phyloP scores from a whole-genome alignment of 2,329 filamentous ascomycete genomes.

The Blastomyces gilchristii region DNA sequence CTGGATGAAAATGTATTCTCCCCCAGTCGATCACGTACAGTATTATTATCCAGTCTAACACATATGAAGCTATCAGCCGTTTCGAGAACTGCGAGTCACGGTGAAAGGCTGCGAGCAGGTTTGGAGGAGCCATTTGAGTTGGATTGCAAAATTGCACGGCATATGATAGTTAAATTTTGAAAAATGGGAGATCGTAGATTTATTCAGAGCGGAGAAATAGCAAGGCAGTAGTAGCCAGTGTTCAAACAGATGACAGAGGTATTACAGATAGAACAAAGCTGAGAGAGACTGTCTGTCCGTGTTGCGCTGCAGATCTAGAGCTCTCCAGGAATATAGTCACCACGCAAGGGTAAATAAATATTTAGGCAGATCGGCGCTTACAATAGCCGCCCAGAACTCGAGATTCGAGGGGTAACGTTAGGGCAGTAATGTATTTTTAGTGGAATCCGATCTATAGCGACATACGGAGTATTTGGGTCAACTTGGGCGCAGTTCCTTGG shows the following conservation, averaged over 20 bases:
- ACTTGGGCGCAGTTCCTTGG: too few species aligned
- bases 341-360: not conserved
- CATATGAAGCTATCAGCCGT: conserved; percentile 54
- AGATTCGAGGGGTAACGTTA: too few species aligned
- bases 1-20: not conserved
- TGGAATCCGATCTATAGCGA: too few species aligned
- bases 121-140: not conserved
- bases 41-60: conserved; percentile 64
- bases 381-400: too few species aligned
- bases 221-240: not conserved
- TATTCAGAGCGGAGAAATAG: not conserved
- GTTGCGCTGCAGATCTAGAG: not conserved
- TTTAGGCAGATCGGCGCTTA: too few species aligned
- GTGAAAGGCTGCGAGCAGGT: not conserved
- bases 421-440: too few species aligned
- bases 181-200: not conserved
- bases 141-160: not conserved
- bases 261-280: not conserved
- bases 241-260: not conserved
- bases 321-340: not conserved
- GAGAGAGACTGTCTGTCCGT: not conserved
- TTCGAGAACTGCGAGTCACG: conserved; percentile 31
- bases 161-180: not conserved
- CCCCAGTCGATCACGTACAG: conserved; percentile 32
- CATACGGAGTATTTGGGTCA: too few species aligned